Percentiles rank a stretch among this genome's conserved stretches.
phyloP scores from a whole-genome alignment of 1,139 yeast genomes.

The Zygotorulaspora mrakii region DNA sequence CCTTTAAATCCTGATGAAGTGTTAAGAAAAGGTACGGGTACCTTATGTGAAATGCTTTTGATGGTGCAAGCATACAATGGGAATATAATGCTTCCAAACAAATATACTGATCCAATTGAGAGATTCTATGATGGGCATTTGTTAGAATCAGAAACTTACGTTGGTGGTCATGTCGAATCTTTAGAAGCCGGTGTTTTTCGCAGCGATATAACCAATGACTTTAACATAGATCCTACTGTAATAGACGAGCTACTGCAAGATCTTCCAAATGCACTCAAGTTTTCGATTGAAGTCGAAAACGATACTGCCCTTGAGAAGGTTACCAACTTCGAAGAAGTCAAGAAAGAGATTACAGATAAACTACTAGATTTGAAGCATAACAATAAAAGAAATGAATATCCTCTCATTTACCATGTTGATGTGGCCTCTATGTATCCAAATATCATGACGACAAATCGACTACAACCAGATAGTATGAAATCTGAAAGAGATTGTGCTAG shows the following conservation, averaged over 20 bases:
- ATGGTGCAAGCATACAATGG: conserved; percentile 93
- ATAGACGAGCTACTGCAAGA: conserved; percentile 75
- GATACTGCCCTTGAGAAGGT: conserved; percentile 69
- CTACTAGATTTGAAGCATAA: conserved; percentile 55
- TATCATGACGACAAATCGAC: conserved; percentile 94
- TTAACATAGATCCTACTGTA: conserved; percentile 75
- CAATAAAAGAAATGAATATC: conserved; percentile 69
- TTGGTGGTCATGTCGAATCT: conserved; percentile 98
- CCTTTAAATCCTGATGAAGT: conserved; percentile 97
- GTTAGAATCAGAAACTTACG: conserved; percentile 93
- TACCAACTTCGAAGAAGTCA: conserved; percentile 72
- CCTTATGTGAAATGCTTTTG: conserved; percentile 93
- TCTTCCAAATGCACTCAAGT: conserved; percentile 70
- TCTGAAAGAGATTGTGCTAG: conserved; percentile 94
- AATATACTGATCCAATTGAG: conserved; percentile 88
- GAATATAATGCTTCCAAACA: conserved; percentile 80
- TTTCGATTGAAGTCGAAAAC: conserved; percentile 82
- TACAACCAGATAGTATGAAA: conserved; percentile 98
- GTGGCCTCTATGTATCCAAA: conserved; percentile 99
- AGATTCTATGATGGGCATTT: conserved; percentile 92
- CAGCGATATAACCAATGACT: conserved; percentile 75
- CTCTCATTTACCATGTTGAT: conserved; percentile 93
- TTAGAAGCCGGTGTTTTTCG: conserved; percentile 97
- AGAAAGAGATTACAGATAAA: conserved; percentile 51
- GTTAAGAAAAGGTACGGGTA: conserved; percentile 95